Conservation (phyloP, 2,329 filamentous ascomycete genomes). For the Alternaria conjuncta region DNA sequence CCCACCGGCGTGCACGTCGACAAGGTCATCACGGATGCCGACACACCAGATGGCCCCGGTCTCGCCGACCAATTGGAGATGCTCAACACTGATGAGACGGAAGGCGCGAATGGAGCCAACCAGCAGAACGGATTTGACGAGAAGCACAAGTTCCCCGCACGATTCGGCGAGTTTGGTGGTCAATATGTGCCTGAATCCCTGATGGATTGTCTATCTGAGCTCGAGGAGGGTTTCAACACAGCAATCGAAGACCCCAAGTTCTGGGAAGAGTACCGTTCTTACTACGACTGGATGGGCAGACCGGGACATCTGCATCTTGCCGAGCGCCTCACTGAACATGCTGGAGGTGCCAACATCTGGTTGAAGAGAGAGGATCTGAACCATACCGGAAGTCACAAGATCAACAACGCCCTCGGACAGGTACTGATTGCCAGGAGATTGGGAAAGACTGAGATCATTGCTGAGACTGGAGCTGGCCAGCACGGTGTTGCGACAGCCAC, state of each 20-base stretch:
- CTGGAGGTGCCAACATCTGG: constrained; percentile 95
- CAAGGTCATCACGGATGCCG: constrained; percentile 67
- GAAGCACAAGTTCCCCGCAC: constrained; percentile 70
- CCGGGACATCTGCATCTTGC: constrained; percentile 91
- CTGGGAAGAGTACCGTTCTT: constrained; percentile 95
- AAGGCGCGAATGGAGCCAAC: constrained; percentile 15
- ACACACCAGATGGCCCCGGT: constrained; percentile 64
- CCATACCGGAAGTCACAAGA: constrained; percentile 98
- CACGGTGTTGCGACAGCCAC: constrained; percentile 98
- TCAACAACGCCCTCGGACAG: constrained; percentile 97
- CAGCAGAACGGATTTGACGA: constrained; percentile 40
- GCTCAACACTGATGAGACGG: constrained; percentile 68
- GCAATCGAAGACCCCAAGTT: constrained; percentile 88
- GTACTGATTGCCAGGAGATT: constrained; percentile 83
- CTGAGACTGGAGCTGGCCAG: constrained; percentile 95
- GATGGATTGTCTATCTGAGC: constrained; percentile 92
- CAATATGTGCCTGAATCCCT: constrained; percentile 97
- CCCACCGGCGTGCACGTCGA: constrained; percentile 71
- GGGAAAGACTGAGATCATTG: constrained; percentile 96
- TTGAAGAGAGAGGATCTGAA: constrained; percentile 97
- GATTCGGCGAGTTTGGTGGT: constrained; percentile 95
- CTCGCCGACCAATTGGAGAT: constrained; percentile 85
- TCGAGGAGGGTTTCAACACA: constrained; percentile 88
- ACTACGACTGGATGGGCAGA: constrained; percentile 97
- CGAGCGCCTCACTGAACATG: constrained; percentile 83